These are phyloP conservation scores for Gaultheria prostrata DNA, from an alignment of 148 eudicot genomes.

Conservation along the genomic window DNA sequence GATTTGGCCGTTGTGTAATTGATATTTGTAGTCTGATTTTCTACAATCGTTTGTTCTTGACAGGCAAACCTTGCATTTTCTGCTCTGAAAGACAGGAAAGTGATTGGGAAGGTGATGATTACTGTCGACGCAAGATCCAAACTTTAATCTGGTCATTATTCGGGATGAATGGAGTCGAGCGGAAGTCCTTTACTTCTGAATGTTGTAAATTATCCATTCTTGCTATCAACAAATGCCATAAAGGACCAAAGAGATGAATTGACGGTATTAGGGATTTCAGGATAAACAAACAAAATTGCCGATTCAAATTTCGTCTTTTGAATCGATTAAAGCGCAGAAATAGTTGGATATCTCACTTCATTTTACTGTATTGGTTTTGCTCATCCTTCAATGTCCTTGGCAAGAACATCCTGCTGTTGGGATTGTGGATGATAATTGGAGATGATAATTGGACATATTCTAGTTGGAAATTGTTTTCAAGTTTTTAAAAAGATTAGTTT, in stretches of 20 bases:
- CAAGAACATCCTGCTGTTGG: background rate
- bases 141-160: slow-evolving; percentile 38
- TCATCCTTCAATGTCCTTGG: background rate
- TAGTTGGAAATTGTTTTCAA: no score
- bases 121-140: slow-evolving; percentile 57
- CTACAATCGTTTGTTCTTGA: slow-evolving; percentile 3
- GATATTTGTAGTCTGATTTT: background rate
- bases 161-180: background rate
- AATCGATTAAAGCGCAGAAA: no score
- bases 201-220: no score
- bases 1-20: background rate
- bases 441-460: background rate
- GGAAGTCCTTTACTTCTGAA: background rate
- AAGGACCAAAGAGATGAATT: background rate
- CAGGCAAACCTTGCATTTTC: slow-evolving; percentile 95
- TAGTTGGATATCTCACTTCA: background rate
- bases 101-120: slow-evolving; percentile 84
- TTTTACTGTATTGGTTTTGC: background rate
- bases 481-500: no score
- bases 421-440: background rate
- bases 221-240: no score
- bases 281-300: background rate
- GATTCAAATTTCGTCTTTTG: background rate
- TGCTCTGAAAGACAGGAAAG: slow-evolving; percentile 78
- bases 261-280: background rate